A percentile compares a stretch with the other conserved stretches of the same genome.
Conservation (phyloP, 768 basidiomycete genomes). For the Psilocybe subaeruginosa region DNA sequence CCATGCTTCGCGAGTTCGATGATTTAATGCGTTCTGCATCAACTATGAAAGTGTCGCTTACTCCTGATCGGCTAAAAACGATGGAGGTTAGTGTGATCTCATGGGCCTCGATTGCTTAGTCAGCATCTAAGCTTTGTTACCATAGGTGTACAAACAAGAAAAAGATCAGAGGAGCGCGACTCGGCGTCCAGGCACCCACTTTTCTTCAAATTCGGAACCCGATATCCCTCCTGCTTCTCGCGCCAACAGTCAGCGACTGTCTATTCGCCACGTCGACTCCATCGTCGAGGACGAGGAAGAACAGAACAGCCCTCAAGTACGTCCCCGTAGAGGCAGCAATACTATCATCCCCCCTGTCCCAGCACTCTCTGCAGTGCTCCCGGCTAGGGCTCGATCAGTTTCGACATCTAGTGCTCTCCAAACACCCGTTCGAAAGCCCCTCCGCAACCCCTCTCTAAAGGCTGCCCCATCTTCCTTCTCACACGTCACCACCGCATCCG, state of each 20-base stretch:
- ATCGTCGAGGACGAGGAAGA: conserved; percentile 72
- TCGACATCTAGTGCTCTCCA: conserved; percentile 40
- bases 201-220: conserved; percentile 35
- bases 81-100: conserved; percentile 75
- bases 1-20: conserved; percentile 83
- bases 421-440: conserved; percentile 27
- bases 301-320: conserved; percentile 34
- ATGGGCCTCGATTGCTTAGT: conserved; percentile 30
- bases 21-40: conserved; percentile 86
- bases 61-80: conserved; percentile 88
- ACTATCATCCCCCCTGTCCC: conserved; percentile 42
- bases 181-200: conserved; percentile 39
- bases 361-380: conserved; percentile 30
- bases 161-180: conserved; percentile 49
- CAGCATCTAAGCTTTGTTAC: conserved; percentile 32
- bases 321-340: conserved; percentile 50
- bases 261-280: conserved; percentile 62
- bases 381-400: conserved; percentile 41
- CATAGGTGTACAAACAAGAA: conserved; percentile 76
- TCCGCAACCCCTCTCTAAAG: conserved; percentile 34
- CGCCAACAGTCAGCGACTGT: conserved; percentile 39
- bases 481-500: conserved; percentile 25
- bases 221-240: conserved; percentile 35
- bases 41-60: conserved; percentile 95
- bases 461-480: conserved; percentile 30